phyloP scores from a whole-genome alignment of 176 grass and related monocot genomes.

The Rhipidocladum racemiflorum region DNA sequence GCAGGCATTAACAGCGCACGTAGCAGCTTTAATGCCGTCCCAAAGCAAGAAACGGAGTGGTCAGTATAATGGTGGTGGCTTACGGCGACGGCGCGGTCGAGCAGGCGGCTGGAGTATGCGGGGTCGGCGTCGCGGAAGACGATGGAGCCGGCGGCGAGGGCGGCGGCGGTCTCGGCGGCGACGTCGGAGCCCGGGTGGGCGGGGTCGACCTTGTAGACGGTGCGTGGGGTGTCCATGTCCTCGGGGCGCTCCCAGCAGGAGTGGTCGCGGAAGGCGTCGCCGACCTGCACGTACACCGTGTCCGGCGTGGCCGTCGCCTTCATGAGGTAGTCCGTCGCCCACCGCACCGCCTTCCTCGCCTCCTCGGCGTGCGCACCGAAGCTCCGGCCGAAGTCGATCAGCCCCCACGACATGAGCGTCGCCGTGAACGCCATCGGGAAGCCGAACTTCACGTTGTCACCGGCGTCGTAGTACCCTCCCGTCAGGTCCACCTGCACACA shows the following conservation, averaged over 20 bases:
- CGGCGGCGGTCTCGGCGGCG: constrained; percentile 83
- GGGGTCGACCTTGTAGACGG: constrained; percentile 79
- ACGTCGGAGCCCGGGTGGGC: constrained; percentile 83
- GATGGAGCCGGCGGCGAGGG: constrained; percentile 82
- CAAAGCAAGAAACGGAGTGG: too few relatives aligned
- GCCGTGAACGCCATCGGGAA: constrained; percentile 98
- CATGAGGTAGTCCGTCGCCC: constrained; percentile 85
- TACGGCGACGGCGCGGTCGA: constrained; percentile 77
- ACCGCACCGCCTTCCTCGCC: constrained; percentile 55
- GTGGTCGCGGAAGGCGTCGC: constrained; percentile 75
- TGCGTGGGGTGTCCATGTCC: constrained; percentile 95
- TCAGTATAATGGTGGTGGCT: neutral
- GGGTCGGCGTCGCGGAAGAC: constrained; percentile 78
- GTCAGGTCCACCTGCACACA: constrained; percentile 55
- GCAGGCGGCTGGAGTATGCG: constrained; percentile 66
- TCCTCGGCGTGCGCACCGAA: constrained; percentile 66
- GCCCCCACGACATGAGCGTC: constrained; percentile 87
- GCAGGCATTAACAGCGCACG: too few relatives aligned
- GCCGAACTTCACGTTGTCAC: constrained; percentile 97
- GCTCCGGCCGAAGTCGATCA: constrained; percentile 81
- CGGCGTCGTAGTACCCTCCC: constrained; percentile 93
- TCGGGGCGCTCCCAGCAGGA: constrained; percentile 89
- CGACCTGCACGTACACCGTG: constrained; percentile 88
- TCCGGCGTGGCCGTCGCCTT: constrained; percentile 59
- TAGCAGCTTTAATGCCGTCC: too few relatives aligned